These are phyloP conservation scores for Oryza punctata DNA, from an alignment of 176 grass and related monocot species.

Conservation along the genomic window DNA sequence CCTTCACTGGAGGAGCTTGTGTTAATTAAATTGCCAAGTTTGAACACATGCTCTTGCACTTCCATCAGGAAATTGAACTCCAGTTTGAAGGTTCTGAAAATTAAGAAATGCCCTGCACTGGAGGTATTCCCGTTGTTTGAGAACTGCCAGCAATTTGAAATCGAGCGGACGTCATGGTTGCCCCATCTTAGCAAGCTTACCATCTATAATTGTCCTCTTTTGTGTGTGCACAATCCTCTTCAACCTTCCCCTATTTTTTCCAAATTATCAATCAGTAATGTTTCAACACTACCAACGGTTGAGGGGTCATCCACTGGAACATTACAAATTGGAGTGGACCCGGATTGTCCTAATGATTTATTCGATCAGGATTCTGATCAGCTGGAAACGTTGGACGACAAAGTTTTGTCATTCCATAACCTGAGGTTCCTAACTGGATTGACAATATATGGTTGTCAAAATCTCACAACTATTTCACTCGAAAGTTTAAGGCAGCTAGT, in stretches of 20 bases:
- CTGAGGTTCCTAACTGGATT: neutral
- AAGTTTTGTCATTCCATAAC: conserved; percentile 27
- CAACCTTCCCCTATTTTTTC: neutral
- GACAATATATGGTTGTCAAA: neutral
- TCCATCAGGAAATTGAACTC: neutral
- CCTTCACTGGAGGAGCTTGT: conserved; percentile 36
- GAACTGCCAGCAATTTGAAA: neutral
- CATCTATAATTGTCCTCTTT: neutral
- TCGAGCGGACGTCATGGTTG: conserved; percentile 1
- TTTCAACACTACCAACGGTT: neutral
- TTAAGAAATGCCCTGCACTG: neutral
- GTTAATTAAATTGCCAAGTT: neutral
- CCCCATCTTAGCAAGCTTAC: neutral
- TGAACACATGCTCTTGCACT: conserved; percentile 22
- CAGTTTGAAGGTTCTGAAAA: conserved; percentile 19
- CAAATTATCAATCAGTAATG: neutral
- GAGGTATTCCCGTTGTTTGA: conserved; percentile 22
- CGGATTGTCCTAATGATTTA: no score
- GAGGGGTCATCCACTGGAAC: fast-evolving
- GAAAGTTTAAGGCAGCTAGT: conserved; percentile 1
- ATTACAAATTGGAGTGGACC: neutral
- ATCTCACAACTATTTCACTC: neutral
- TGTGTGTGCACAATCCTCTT: neutral
- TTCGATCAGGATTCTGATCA: neutral
- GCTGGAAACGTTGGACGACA: neutral